Evolutionary conservation across 1,284 basidiomycete genomes (phyloP).

Genomic region (Somion occarium): DNA sequence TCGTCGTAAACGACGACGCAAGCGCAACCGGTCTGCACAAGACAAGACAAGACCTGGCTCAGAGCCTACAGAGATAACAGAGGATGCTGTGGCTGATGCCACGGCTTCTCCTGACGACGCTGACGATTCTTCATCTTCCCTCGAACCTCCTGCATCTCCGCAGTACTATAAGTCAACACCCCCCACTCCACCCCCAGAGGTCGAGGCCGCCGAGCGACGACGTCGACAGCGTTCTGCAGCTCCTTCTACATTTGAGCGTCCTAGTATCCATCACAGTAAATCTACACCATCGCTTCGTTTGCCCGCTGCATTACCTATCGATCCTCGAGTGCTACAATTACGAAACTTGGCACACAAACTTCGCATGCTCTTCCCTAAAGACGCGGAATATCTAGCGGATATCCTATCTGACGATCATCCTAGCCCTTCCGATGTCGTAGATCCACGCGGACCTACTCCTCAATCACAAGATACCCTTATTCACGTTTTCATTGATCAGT

Average conservation of each 20-base stretch:
- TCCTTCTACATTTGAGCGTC: slow-evolving; percentile 15
- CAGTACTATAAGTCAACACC: slow-evolving; percentile 34
- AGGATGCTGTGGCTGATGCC: slow-evolving; percentile 22
- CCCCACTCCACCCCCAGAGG: slow-evolving; percentile 26
- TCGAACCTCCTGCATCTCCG: slow-evolving; percentile 31
- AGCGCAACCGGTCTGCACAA: slow-evolving; percentile 31
- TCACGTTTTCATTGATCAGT: slow-evolving; percentile 89
- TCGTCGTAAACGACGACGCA: slow-evolving; percentile 49
- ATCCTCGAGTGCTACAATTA: slow-evolving; percentile 47
- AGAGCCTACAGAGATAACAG: slow-evolving; percentile 17
- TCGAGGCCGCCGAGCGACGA: neutral
- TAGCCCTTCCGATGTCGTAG: slow-evolving; percentile 37
- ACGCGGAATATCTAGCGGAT: slow-evolving; percentile 39
- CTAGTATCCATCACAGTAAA: slow-evolving; percentile 34
- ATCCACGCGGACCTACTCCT: slow-evolving; percentile 47
- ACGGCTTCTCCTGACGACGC: slow-evolving; percentile 17
- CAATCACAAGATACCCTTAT: slow-evolving; percentile 52
- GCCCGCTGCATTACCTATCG: slow-evolving; percentile 37
- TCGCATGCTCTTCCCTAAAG: slow-evolving; percentile 51
- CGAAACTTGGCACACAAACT: slow-evolving; percentile 52
- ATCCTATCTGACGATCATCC: slow-evolving; percentile 40
- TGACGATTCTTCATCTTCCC: slow-evolving; percentile 33
- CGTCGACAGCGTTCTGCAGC: neutral
- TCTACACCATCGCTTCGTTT: slow-evolving; percentile 37
- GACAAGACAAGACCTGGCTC: slow-evolving; percentile 17